Base-by-base conservation (phyloP, 306 rosid genomes). In the Cicer cuneatum region DNA sequence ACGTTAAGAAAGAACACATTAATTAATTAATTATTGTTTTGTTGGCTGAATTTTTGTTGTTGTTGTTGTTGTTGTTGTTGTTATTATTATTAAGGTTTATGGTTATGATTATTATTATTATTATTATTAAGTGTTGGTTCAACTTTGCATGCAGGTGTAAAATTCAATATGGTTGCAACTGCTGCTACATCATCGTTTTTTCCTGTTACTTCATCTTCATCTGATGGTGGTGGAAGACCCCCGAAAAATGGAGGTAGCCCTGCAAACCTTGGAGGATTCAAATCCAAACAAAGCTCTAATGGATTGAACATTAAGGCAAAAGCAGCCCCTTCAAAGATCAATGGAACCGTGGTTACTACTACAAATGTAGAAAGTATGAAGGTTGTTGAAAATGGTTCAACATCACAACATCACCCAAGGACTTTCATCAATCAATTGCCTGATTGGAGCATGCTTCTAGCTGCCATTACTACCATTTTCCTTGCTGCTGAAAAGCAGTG, bases 361-460 rank as follows among this genome's bases (percentile, higher is more conserved):
- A 67, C 85, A 51, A 38, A 88, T 8, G 79, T 60, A 45, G 96
- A 81, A 49, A 80, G 77, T 8, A 73, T 82, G 78, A 89, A 77
- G 86, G 69, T 72, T 53, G 69, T 72, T 53, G 93, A 82, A 37
- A 81, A 82, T 72, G 93, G 78, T 66, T 78, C 53, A 18, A 1
- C 10, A 10, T 80, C 51, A 80, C 83, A 3, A 86, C 96, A 7
- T 69, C 82, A 91, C 2, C 87, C 91, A 4, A 85, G 97, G 81
- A 94, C 97, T 59, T 92, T 94, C 71, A 94, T 94, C 67, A 92
- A 94, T 71, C 94, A 87, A 75, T 77, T 94, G 52, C 99, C 99
- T 63, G 97, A 94, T 74, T 94, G 99, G 99, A 94, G 99, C 77
- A 89, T 92, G 97, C 97, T 94, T 24, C 95, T 94, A 77, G 99